These are phyloP conservation scores for Pythium biforme DNA, from an alignment of 352 stramenopile species.

Conservation along the genomic window DNA sequence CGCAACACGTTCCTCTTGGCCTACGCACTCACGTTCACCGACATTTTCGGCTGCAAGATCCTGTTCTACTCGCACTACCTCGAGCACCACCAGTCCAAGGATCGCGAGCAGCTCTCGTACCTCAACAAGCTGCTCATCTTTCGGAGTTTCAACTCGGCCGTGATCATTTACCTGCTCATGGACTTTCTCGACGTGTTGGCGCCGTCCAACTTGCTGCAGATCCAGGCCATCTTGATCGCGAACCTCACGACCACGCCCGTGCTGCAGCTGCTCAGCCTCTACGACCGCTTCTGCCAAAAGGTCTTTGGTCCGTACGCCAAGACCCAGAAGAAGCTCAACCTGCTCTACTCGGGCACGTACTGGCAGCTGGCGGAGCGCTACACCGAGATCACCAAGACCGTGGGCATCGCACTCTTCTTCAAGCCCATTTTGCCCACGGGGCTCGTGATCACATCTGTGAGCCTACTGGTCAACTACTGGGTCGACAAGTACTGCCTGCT, in stretches of 20 bases:
- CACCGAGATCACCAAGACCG: conserved; percentile 66
- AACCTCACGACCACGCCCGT: conserved; percentile 71
- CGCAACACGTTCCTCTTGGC: conserved; percentile 54
- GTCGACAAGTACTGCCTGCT: conserved; percentile 83
- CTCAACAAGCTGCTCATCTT: conserved; percentile 82
- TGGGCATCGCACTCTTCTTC: conserved; percentile 65
- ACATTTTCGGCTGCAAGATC: conserved; percentile 64
- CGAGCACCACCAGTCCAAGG: conserved; percentile 62
- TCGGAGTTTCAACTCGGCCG: conserved; percentile 65
- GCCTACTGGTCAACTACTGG: conserved; percentile 78
- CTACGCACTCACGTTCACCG: conserved; percentile 46
- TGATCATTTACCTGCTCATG: conserved; percentile 79
- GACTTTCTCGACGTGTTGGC: conserved; percentile 66
- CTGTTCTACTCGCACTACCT: conserved; percentile 56
- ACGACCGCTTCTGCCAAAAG: conserved; percentile 45
- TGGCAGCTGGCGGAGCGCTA: conserved; percentile 69
- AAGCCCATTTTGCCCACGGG: conserved; percentile 65
- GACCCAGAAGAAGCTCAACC: conserved; percentile 76
- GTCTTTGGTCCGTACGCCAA: conserved; percentile 49
- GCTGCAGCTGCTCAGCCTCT: conserved; percentile 59
- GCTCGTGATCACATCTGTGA: conserved; percentile 58
- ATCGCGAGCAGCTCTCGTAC: conserved; percentile 67
- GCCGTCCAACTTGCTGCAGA: conserved; percentile 67
- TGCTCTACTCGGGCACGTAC: conserved; percentile 68
- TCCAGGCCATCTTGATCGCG: conserved; percentile 74